These are phyloP conservation scores for Coniosporium tulheliwenetii DNA, from an alignment of 2,329 filamentous ascomycete genomes.

Conservation along the genomic window DNA sequence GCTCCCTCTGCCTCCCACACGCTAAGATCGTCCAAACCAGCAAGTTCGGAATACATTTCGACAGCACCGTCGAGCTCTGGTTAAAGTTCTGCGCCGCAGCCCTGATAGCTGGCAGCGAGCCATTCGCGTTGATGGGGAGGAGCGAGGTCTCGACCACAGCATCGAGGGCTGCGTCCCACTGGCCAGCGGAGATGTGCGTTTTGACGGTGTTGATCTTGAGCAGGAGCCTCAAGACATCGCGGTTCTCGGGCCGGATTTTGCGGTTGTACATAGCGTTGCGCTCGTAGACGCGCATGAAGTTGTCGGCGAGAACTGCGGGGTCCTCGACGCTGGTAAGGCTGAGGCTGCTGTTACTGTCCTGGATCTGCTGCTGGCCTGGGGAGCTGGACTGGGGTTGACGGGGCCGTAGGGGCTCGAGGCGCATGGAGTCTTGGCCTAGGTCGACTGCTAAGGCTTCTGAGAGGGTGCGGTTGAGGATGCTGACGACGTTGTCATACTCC, in stretches of 20 bases:
- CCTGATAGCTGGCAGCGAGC: constrained; percentile 67
- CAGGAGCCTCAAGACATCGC: constrained; percentile 42
- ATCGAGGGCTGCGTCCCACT: constrained; percentile 48
- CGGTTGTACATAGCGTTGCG: constrained; percentile 43
- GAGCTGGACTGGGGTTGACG: constrained; percentile 26
- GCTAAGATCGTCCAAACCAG: constrained; percentile 88
- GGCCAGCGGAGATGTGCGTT: constrained; percentile 38
- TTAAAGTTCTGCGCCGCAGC: constrained; percentile 68
- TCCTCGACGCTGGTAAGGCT: constrained; percentile 55
- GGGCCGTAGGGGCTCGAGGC: constrained; percentile 66
- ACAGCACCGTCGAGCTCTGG: constrained; percentile 60
- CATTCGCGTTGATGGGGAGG: constrained; percentile 59
- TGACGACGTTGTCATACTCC: constrained; percentile 88
- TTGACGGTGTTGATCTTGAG: constrained; percentile 47
- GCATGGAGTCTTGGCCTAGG: constrained; percentile 65
- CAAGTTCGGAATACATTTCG: constrained; percentile 78
- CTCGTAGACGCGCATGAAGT: constrained; percentile 48
- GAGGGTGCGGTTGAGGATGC: constrained; percentile 75
- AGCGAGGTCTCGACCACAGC: constrained; percentile 45
- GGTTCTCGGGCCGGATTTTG: constrained; percentile 41
- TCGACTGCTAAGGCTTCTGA: constrained; percentile 81
- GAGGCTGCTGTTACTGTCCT: constrained; percentile 31
- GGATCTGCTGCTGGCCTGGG: constrained; percentile 15
- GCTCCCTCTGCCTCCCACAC: constrained; percentile 63
- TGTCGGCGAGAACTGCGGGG: constrained; percentile 44